phyloP scores from a whole-genome alignment of 2,329 filamentous ascomycete species.

The Thelonectria discophora region DNA sequence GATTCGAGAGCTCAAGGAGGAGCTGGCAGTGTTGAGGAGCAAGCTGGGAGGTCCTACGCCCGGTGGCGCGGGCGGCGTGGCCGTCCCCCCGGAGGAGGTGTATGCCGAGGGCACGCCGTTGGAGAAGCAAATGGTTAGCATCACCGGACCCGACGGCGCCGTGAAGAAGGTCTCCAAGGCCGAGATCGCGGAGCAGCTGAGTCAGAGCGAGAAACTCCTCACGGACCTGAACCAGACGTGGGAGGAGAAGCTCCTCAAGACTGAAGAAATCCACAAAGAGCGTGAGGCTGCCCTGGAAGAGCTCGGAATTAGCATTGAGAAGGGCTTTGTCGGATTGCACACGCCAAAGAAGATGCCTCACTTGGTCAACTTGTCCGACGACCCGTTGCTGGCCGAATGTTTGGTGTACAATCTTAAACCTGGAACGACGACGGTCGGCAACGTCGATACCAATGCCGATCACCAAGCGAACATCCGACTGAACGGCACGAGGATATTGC shows the following conservation, averaged over 20 bases:
- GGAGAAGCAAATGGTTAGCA: slow-evolving; percentile 96
- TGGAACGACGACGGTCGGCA: slow-evolving; percentile 91
- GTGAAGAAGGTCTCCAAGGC: slow-evolving; percentile 98
- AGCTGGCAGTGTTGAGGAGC: slow-evolving; percentile 83
- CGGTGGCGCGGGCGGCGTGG: slow-evolving; percentile 57
- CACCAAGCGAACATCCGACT: slow-evolving; percentile 86
- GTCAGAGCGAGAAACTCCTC: slow-evolving; percentile 95
- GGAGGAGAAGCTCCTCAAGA: slow-evolving; percentile 96
- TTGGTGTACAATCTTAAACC: slow-evolving; percentile 98
- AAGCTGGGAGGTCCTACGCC: slow-evolving; percentile 74
- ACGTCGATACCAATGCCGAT: slow-evolving; percentile 83
- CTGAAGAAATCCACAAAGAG: slow-evolving; percentile 97
- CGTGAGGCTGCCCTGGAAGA: slow-evolving; percentile 94
- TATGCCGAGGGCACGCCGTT: slow-evolving; percentile 92
- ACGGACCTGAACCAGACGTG: slow-evolving; percentile 97
- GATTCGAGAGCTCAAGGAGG: slow-evolving; percentile 98
- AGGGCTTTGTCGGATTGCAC: slow-evolving; percentile 93
- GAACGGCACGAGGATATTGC: slow-evolving; percentile 91
- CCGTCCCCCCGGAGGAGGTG: slow-evolving; percentile 74
- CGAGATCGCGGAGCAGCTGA: slow-evolving; percentile 95
- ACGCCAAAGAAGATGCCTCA: slow-evolving; percentile 99
- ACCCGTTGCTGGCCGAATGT: slow-evolving; percentile 92
- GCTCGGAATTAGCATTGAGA: slow-evolving; percentile 97
- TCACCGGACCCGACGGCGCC: slow-evolving; percentile 83
- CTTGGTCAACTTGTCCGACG: slow-evolving; percentile 96